These are phyloP conservation scores for Trichosporon faecale DNA, from an alignment of 1,284 basidiomycete genomes.

Conservation along the genomic window DNA sequence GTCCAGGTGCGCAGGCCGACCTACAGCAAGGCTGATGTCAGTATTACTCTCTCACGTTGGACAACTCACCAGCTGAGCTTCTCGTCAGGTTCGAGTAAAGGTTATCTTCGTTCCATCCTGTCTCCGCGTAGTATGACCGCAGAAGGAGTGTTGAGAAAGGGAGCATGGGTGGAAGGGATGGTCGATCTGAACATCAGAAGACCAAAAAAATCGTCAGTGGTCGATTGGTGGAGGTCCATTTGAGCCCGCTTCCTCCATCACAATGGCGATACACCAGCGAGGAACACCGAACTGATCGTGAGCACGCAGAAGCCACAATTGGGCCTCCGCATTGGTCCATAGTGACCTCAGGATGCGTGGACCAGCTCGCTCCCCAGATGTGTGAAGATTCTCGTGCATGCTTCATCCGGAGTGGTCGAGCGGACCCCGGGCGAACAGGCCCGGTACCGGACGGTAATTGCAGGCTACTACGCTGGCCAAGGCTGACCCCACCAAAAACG, in stretches of 20 bases:
- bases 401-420: background rate
- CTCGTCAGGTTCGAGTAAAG: conserved; percentile 85
- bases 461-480: conserved; percentile 1
- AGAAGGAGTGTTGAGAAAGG: conserved; percentile 79
- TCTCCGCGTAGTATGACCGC: conserved; percentile 80
- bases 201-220: conserved; percentile 5
- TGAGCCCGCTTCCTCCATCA: background rate
- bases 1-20: background rate
- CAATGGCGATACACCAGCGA: background rate
- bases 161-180: conserved; percentile 31
- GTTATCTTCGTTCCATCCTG: conserved; percentile 95
- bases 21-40: conserved; percentile 46
- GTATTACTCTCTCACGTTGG: conserved; percentile 20
- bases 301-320: background rate
- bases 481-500: conserved; percentile 1
- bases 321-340: background rate
- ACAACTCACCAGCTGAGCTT: conserved; percentile 72
- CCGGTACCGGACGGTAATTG: conserved; percentile 12
- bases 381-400: background rate
- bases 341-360: background rate
- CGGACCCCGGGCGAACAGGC: conserved; percentile 1
- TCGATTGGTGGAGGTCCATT: conserved; percentile 3
- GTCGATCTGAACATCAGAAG: background rate
- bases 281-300: background rate
- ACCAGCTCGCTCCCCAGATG: background rate